phyloP scores from a whole-genome alignment of 1,284 basidiomycete species.

The Cystobasidium slooffiae region DNA sequence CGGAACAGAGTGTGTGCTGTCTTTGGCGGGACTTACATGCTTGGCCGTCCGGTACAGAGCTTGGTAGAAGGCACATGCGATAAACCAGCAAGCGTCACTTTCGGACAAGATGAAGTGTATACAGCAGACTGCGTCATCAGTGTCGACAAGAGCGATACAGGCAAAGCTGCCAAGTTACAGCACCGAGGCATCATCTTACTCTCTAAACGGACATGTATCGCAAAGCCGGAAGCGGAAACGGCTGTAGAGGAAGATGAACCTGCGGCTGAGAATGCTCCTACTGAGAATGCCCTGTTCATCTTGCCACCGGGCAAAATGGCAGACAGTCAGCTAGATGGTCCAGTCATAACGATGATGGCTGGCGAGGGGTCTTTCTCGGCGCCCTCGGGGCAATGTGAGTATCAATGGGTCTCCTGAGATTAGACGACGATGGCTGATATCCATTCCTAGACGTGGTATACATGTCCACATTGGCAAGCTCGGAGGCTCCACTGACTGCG shows the following conservation, averaged over 20 bases:
- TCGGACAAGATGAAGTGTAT: constrained; percentile 65
- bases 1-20: constrained; percentile 74
- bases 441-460: constrained; percentile 58
- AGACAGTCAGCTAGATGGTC: constrained; percentile 61
- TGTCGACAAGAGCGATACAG: constrained; percentile 53
- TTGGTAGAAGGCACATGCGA: constrained; percentile 40
- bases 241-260: constrained; percentile 64
- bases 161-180: neutral
- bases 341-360: constrained; percentile 73
- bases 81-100: constrained; percentile 60
- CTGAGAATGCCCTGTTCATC: constrained; percentile 65
- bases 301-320: constrained; percentile 73
- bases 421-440: constrained; percentile 32
- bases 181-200: constrained; percentile 66
- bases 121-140: constrained; percentile 58
- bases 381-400: constrained; percentile 78
- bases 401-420: constrained; percentile 11
- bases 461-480: constrained; percentile 45
- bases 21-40: constrained; percentile 79
- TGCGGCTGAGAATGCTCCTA: constrained; percentile 37
- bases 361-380: constrained; percentile 84
- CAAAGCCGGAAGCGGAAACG: neutral
- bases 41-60: constrained; percentile 62
- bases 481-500: neutral
- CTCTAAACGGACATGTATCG: neutral